Base-by-base conservation (phyloP, 805 yeast genomes). In the Yarrowia divulgata region DNA sequence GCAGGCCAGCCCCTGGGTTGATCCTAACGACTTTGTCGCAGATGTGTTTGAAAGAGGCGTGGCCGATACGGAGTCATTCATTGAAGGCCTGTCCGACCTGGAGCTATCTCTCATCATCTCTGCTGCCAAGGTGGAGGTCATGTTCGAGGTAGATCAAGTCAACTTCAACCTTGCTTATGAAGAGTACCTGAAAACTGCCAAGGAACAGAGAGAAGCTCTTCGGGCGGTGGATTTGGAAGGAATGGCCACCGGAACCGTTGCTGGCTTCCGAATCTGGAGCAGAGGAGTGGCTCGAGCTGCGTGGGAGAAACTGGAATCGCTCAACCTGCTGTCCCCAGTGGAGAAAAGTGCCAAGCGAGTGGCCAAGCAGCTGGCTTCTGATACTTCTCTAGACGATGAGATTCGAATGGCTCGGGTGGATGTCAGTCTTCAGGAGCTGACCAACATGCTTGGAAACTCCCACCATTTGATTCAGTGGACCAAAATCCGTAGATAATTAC, bases 141-240 rank as follows among this genome's bases (percentile, higher is more conserved):
- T 88, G 73, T 82, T 82, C 37, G 87, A 85, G 23, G 77, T 85
- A 32, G 86, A 82, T 14, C 81, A 82, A n/a, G 84, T 91, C 19
- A 93, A 91, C 76, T 88, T 93, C 78, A 90, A 90, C 72, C 79
- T 92, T 70, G 90, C 88, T 0, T 89, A 88, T 76, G 88, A 87
- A 40, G 98, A 94, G 76, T 94, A 91, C 77, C 74, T 75, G n/a
- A 80, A 79, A 1, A 83, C 88, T 81, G 81, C 87, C 54, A 84
- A 85, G 69, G 75, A 79, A 6, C 81, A 81, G 34, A 77, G 79
- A 60, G 77, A 78, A 2, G 80, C 84, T 13, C 34, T 66, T 68
- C 73, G 77, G 8, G 72, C 78, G 29, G 69, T 76, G 0, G 73
- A 73, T 19, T 71, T 72, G n/a, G 68, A 60, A 69, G 71, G 72